phyloP scores from a whole-genome alignment of 2,329 filamentous ascomycete genomes.

The Penicillium janthinellum region DNA sequence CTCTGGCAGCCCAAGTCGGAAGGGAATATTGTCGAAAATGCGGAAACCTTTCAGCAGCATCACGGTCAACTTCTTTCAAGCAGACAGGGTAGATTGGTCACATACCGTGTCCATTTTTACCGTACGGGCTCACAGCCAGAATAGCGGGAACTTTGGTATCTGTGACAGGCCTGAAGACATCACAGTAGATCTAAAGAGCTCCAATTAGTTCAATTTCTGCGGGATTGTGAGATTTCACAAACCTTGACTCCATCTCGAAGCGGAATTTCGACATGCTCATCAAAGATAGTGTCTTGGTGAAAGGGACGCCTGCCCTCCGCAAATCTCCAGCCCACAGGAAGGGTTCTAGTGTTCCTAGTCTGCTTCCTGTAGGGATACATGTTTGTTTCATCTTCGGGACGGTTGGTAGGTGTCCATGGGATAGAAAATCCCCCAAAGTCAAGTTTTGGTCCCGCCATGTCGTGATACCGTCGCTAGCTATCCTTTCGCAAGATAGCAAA shows the following conservation, averaged over 20 bases:
- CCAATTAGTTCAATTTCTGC: not conserved
- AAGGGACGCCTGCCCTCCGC: not conserved
- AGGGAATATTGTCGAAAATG: not conserved
- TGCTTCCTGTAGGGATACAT: not conserved
- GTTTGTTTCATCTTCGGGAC: slow-evolving; percentile 1
- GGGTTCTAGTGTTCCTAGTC: not conserved
- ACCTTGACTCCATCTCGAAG: not conserved
- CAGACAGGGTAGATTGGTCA: not conserved
- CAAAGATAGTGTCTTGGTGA: not conserved
- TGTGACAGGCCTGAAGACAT: slow-evolving; percentile 3
- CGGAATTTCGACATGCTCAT: not conserved
- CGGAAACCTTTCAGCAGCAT: not conserved
- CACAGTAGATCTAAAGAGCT: not conserved
- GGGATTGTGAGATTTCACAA: not conserved
- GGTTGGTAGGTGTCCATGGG: slow-evolving; percentile 6
- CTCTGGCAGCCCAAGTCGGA: not conserved
- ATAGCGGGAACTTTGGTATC: slow-evolving; percentile 5
- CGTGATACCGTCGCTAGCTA: not conserved
- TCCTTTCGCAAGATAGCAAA: not conserved
- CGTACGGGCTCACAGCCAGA: slow-evolving; percentile 6
- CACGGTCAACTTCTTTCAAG: not conserved
- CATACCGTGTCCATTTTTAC: slow-evolving; percentile 5
- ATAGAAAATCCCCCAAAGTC: slow-evolving; percentile 8
- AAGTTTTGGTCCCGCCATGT: slow-evolving; percentile 4
- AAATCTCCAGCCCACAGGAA: not conserved